These are phyloP conservation scores for Fusarium mundagurra DNA, from an alignment of 2,329 filamentous ascomycete genomes.

Conservation along the genomic window DNA sequence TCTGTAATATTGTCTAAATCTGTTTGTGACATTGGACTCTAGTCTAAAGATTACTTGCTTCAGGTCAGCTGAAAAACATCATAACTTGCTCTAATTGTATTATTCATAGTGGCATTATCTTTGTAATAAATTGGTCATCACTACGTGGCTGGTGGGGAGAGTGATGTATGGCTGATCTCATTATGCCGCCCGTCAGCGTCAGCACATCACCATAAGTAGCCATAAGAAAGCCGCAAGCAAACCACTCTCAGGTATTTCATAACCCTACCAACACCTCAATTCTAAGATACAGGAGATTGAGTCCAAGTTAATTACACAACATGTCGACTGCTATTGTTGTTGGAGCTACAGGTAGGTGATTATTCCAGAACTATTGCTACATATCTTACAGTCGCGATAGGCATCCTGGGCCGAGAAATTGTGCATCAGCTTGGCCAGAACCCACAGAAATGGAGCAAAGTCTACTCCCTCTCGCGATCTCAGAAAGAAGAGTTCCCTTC, in stretches of 20 bases:
- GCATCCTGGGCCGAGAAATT: constrained; percentile 7
- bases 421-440: background rate
- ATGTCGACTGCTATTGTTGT: constrained; percentile 9
- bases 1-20: background rate
- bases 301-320: background rate
- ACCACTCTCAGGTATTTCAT: background rate
- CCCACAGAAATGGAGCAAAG: background rate
- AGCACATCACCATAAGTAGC: background rate
- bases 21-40: no score
- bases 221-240: background rate
- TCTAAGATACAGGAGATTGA: background rate
- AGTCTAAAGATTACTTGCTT: background rate
- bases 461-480: constrained; percentile 4
- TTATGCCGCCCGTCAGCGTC: fast-evolving
- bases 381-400: background rate
- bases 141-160: background rate
- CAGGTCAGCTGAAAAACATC: background rate
- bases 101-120: background rate
- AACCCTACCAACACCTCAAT: background rate
- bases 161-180: background rate
- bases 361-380: fast-evolving
- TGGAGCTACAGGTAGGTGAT: background rate
- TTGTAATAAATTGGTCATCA: background rate
- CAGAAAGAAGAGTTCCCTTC: constrained; percentile 14
- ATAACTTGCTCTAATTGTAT: background rate